Conservation (phyloP, 1,139 yeast species). For the Scheffersomyces titani region DNA sequence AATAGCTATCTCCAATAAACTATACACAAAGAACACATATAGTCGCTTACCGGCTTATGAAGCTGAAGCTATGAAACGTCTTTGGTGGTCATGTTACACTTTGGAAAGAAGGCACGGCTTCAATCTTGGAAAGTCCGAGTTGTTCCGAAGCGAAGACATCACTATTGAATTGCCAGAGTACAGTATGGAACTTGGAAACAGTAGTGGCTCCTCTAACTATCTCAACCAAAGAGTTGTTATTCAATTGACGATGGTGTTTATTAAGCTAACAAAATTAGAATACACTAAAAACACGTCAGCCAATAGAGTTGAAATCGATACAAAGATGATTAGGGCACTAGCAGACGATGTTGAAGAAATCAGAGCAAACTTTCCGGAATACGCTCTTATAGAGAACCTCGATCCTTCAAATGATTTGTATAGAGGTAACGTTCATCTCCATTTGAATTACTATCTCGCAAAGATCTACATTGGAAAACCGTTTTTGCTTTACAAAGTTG, state of each 20-base stretch:
- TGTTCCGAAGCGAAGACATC: conserved; percentile 12
- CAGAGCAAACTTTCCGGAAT: conserved; percentile 11
- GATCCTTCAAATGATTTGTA: conserved; percentile 12
- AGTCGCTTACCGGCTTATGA: conserved; percentile 1
- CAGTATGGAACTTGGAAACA: conserved; percentile 10
- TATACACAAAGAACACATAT: conserved; percentile 7
- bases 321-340: conserved; percentile 13
- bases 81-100: conserved; percentile 21
- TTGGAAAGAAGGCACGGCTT: conserved; percentile 18
- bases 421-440: conserved; percentile 17
- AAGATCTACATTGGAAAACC: conserved; percentile 20
- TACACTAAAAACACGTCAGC: conserved; percentile 4
- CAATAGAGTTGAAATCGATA: conserved; percentile 11
- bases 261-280: conserved; percentile 13
- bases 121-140: conserved; percentile 15
- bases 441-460: conserved; percentile 16
- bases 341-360: conserved; percentile 13
- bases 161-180: conserved; percentile 14
- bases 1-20: conserved; percentile 15
- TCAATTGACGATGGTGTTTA: conserved; percentile 13
- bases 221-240: conserved; percentile 14
- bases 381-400: conserved; percentile 1
- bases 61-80: conserved; percentile 8
- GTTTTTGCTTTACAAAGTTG: conserved; percentile 18
- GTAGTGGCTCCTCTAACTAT: conserved; percentile 15